Conservation (phyloP, 2,329 filamentous ascomycete species). For the Eutypa lata region DNA sequence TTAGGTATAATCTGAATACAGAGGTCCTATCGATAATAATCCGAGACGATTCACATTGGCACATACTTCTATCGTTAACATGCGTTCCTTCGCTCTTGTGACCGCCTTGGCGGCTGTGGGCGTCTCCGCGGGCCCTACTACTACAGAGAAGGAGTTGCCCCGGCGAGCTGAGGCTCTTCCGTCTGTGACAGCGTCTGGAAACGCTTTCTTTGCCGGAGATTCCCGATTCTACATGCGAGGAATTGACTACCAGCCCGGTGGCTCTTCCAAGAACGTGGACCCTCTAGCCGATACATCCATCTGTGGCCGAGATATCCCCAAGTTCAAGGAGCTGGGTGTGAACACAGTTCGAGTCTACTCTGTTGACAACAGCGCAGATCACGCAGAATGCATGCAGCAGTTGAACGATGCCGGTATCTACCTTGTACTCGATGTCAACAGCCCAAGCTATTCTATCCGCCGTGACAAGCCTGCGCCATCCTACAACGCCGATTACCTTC, state of each 20-base stretch:
- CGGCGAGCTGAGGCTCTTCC: constrained; percentile 49
- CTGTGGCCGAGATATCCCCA: constrained; percentile 75
- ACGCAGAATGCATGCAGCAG: constrained; percentile 81
- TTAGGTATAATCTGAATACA: constrained; percentile 3
- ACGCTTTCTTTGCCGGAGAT: constrained; percentile 55
- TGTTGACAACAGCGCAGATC: constrained; percentile 78
- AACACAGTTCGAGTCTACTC: constrained; percentile 94
- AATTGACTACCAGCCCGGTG: constrained; percentile 62
- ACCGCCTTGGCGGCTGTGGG: constrained; percentile 46
- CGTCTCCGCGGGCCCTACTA: constrained; percentile 46
- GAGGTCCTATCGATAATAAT: constrained; percentile 3
- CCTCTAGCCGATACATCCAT: constrained; percentile 68
- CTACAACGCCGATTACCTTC: constrained; percentile 85
- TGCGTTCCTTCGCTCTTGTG: constrained; percentile 47
- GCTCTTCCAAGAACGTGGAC: constrained; percentile 57
- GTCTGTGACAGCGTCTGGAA: constrained; percentile 52
- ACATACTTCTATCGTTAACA: constrained; percentile 30
- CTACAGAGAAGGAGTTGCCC: constrained; percentile 44
- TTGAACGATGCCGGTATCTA: constrained; percentile 86
- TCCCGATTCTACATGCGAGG: constrained; percentile 58
- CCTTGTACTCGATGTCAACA: constrained; percentile 88
- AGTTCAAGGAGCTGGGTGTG: constrained; percentile 82
- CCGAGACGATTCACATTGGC: constrained; percentile 9
- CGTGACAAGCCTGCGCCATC: constrained; percentile 68
- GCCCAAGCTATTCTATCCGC: constrained; percentile 83